A percentile compares a stretch with the other conserved stretches of the same genome.
phyloP scores from a whole-genome alignment of 495 filamentous ascomycete species.

The Xylaria castorea region DNA sequence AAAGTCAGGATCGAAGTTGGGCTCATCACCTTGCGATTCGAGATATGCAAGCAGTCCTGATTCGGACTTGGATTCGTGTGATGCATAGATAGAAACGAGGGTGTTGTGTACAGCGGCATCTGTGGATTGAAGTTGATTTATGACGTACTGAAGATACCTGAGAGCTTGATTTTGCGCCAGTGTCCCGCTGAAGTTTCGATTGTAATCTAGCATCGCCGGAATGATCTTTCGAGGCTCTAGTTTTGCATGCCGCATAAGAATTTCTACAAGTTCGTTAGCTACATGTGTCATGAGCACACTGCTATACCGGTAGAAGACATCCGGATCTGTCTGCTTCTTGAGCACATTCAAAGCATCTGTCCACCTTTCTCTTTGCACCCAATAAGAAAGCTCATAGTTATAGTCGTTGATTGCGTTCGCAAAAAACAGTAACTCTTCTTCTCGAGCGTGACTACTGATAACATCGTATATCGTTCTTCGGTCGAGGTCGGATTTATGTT shows the following conservation, averaged over 20 bases:
- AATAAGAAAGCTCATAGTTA: slow-evolving; percentile 94
- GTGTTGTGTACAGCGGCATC: slow-evolving; percentile 98
- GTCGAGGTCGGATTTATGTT: slow-evolving; percentile 85
- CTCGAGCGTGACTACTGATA: slow-evolving; percentile 92
- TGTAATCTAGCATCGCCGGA: slow-evolving; percentile 91
- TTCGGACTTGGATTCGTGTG: slow-evolving; percentile 81
- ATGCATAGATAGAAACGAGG: slow-evolving; percentile 93
- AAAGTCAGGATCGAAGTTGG: slow-evolving; percentile 94
- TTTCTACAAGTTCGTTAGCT: slow-evolving; percentile 83
- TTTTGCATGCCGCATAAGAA: slow-evolving; percentile 89
- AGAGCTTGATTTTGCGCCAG: slow-evolving; percentile 87
- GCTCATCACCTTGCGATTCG: slow-evolving; percentile 70
- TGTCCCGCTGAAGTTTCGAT: slow-evolving; percentile 69
- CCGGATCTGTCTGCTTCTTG: slow-evolving; percentile 87
- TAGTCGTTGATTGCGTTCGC: slow-evolving; percentile 87
- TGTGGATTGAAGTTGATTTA: slow-evolving; percentile 81
- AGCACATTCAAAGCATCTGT: slow-evolving; percentile 84
- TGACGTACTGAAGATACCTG: slow-evolving; percentile 91
- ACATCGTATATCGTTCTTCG: slow-evolving; percentile 92
- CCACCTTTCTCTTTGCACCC: slow-evolving; percentile 97
- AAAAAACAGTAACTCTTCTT: slow-evolving; percentile 90
- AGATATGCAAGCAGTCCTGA: slow-evolving; percentile 86
- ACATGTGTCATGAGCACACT: slow-evolving; percentile 94
- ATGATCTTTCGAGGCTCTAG: slow-evolving; percentile 89
- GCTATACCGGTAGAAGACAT: slow-evolving; percentile 94